Conservation (phyloP, 768 basidiomycete genomes). For the Collybia mongolica region DNA sequence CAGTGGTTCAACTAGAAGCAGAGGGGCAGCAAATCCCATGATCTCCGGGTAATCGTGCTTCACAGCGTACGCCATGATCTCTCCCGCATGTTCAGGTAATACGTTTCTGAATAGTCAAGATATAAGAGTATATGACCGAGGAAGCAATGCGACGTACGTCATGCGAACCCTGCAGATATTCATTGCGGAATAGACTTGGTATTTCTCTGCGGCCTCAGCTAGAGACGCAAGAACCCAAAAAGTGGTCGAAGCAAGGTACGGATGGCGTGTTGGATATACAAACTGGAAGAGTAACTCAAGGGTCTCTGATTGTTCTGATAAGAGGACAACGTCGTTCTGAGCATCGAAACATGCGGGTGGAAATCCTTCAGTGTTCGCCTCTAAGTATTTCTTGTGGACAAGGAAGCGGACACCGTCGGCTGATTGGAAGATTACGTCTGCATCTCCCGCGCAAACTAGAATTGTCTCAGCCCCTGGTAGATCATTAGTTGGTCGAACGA, state of each 20-base stretch:
- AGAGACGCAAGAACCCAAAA: slow-evolving; percentile 1
- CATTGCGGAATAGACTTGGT: slow-evolving; percentile 5
- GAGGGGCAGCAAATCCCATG: neutral
- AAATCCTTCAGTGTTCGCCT: neutral
- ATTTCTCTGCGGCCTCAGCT: slow-evolving; percentile 11
- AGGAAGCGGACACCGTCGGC: slow-evolving; percentile 7
- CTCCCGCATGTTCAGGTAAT: neutral
- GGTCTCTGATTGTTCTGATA: neutral
- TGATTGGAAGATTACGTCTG: slow-evolving; percentile 7
- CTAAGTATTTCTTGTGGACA: slow-evolving; percentile 7
- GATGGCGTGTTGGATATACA: slow-evolving; percentile 10
- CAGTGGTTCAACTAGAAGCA: neutral
- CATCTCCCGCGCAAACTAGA: neutral
- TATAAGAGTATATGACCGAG: too few relatives aligned
- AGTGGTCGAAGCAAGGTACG: neutral
- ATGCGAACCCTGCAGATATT: slow-evolving; percentile 7
- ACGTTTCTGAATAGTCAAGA: neutral
- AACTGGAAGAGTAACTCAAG: slow-evolving; percentile 7
- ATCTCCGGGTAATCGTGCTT: slow-evolving; percentile 1
- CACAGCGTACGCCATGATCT: neutral
- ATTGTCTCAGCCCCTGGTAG: too few relatives aligned
- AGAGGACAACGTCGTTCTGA: neutral
- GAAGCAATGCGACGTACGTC: neutral
- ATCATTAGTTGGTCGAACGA: too few relatives aligned
- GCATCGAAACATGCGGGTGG: neutral